A percentile compares a stretch with the other conserved stretches of the same genome.
These are phyloP conservation scores for Cutaneotrichosporon curvatum DNA, from an alignment of 1,284 basidiomycete genomes.

Conservation along the genomic window DNA sequence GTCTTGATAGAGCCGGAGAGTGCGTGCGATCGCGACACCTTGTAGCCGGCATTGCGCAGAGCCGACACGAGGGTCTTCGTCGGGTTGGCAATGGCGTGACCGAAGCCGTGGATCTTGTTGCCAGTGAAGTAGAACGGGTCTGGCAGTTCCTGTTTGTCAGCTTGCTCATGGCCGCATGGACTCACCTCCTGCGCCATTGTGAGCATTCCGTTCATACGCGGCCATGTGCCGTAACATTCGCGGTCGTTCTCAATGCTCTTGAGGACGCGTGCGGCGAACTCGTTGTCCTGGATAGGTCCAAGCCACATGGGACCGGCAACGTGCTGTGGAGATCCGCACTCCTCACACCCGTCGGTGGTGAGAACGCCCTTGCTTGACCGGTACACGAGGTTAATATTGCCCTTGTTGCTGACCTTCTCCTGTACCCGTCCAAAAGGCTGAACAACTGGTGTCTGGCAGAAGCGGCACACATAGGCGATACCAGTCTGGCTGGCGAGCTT, in stretches of 20 bases:
- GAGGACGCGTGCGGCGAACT: conserved; percentile 70
- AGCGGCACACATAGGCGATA: conserved; percentile 70
- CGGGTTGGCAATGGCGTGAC: conserved; percentile 43
- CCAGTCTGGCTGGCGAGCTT: conserved; percentile 52
- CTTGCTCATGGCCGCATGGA: conserved; percentile 3
- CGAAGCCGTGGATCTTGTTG: conserved; percentile 63
- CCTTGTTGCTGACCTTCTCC: conserved; percentile 51
- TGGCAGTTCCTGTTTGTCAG: conserved; percentile 60
- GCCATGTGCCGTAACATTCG: conserved; percentile 66
- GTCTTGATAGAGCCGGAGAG: conserved; percentile 86
- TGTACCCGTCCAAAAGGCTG: conserved; percentile 69
- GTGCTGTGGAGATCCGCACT: conserved; percentile 71
- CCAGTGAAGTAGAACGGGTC: conserved; percentile 89
- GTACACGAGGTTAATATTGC: conserved; percentile 55
- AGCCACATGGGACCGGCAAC: conserved; percentile 97
- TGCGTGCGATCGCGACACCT: conserved; percentile 84
- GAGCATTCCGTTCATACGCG: conserved; percentile 92
- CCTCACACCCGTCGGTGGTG: conserved; percentile 57
- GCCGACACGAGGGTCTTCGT: conserved; percentile 74
- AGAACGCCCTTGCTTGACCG: conserved; percentile 67
- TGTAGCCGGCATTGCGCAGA: conserved; percentile 74
- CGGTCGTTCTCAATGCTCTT: conserved; percentile 57
- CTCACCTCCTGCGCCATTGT: conserved; percentile 75
- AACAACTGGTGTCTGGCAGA: conserved; percentile 69
- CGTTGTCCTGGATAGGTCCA: conserved; percentile 70